Conservation (phyloP, 805 yeast genomes). For the Myxozyma sirexii region DNA sequence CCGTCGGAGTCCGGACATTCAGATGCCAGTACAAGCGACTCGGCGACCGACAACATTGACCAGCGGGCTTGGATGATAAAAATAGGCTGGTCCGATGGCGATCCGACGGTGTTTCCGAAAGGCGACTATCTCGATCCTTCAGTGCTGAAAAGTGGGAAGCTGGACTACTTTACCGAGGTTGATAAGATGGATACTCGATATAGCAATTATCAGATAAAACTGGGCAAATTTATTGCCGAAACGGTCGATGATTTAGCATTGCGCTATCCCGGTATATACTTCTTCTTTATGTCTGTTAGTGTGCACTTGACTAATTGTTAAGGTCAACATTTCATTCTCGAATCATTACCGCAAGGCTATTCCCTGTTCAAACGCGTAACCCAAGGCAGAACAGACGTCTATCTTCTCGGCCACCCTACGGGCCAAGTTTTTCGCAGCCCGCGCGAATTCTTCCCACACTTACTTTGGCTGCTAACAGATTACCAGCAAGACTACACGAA, state of each 20-base stretch:
- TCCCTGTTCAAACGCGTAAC: slow-evolving; percentile 16
- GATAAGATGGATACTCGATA: not conserved
- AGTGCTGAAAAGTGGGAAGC: not conserved
- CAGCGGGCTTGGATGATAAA: not conserved
- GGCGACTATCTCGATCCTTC: slow-evolving; percentile 11
- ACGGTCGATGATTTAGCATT: not conserved
- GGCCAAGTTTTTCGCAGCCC: slow-evolving; percentile 25
- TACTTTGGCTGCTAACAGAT: slow-evolving; percentile 20
- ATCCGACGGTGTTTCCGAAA: slow-evolving; percentile 5
- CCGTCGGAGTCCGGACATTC: not conserved
- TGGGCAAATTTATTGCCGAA: slow-evolving; percentile 8
- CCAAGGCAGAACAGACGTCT: slow-evolving; percentile 9
- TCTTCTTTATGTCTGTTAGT: no score
- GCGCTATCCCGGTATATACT: not conserved
- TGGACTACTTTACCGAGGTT: not conserved
- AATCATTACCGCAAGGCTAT: slow-evolving; percentile 11
- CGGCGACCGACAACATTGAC: not conserved
- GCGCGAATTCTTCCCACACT: slow-evolving; percentile 22
- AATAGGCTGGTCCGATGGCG: slow-evolving; percentile 23
- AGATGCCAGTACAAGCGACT: not conserved
- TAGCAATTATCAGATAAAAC: slow-evolving; percentile 8
- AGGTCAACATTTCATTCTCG: not conserved
- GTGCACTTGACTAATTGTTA: not conserved
- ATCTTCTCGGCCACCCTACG: slow-evolving; percentile 29
- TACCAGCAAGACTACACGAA: not conserved